Conservation (phyloP, 768 basidiomycete genomes). For the Suillus americanus region DNA sequence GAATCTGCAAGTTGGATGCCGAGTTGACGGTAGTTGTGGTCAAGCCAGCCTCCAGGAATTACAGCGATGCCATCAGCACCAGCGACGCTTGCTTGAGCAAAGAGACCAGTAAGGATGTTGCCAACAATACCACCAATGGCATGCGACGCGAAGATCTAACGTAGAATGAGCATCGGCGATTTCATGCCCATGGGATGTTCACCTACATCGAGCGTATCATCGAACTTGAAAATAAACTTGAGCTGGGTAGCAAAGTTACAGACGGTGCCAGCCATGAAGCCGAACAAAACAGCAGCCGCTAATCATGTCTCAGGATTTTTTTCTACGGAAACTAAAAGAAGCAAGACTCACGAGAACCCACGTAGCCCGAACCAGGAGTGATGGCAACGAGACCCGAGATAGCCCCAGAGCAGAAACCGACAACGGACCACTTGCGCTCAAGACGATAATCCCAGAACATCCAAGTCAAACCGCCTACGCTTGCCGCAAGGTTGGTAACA, state of each 20-base stretch:
- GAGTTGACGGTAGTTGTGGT: slow-evolving; percentile 79
- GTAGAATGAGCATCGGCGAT: neutral
- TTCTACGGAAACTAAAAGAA: neutral
- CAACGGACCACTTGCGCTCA: slow-evolving; percentile 89
- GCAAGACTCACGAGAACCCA: slow-evolving; percentile 62
- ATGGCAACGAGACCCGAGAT: slow-evolving; percentile 90
- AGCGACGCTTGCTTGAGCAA: slow-evolving; percentile 80
- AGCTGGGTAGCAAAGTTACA: slow-evolving; percentile 98
- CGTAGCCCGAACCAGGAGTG: slow-evolving; percentile 81
- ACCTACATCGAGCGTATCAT: slow-evolving; percentile 78
- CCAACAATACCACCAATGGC: slow-evolving; percentile 77
- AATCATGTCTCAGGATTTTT: neutral
- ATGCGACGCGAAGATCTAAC: slow-evolving; percentile 86
- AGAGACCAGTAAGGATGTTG: slow-evolving; percentile 84
- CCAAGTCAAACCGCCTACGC: slow-evolving; percentile 88
- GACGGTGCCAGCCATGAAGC: slow-evolving; percentile 75
- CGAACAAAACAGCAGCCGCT: slow-evolving; percentile 85
- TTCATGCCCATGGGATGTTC: neutral
- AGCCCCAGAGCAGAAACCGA: slow-evolving; percentile 95
- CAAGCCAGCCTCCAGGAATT: slow-evolving; percentile 85
- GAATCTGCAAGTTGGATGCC: slow-evolving; percentile 85
- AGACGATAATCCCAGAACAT: slow-evolving; percentile 95
- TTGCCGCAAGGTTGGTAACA: slow-evolving; percentile 90
- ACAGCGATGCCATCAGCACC: slow-evolving; percentile 69
- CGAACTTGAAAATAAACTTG: slow-evolving; percentile 77